Evolutionary conservation across 805 yeast species (phyloP).

Genomic region (Saccharomycopsis babjevae): DNA sequence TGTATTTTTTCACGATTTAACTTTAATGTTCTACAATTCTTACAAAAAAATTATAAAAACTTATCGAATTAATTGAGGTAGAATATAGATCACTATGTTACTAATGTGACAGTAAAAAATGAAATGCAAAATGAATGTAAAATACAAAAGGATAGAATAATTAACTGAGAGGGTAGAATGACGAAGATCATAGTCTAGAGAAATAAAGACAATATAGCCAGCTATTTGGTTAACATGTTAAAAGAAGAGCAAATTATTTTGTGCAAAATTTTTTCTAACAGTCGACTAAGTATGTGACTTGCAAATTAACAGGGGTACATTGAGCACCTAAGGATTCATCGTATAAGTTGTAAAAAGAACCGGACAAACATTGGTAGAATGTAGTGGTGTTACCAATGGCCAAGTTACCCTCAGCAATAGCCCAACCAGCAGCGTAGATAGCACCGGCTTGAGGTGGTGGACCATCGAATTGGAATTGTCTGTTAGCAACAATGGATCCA

Average conservation of each 20-base stretch:
- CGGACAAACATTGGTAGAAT: slow-evolving; percentile 59
- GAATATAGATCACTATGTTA: neutral
- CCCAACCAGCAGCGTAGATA: slow-evolving; percentile 55
- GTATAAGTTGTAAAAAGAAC: slow-evolving; percentile 59
- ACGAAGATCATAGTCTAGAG: neutral
- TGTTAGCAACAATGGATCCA: slow-evolving; percentile 63
- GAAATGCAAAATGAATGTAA: neutral
- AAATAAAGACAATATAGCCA: neutral
- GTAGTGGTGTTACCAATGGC: slow-evolving; percentile 46
- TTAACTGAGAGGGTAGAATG: neutral
- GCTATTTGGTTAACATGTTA: neutral
- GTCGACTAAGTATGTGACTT: slow-evolving; percentile 37
- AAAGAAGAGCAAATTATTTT: neutral
- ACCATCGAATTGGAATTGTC: slow-evolving; percentile 72
- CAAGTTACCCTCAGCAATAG: slow-evolving; percentile 42
- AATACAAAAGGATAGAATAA: neutral
- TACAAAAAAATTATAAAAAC: neutral
- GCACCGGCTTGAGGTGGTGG: slow-evolving; percentile 71
- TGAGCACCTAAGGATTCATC: slow-evolving; percentile 44
- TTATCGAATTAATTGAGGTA: neutral
- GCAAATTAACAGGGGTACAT: slow-evolving; percentile 45
- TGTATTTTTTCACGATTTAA: no score
- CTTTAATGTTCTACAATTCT: no score
- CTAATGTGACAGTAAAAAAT: neutral
- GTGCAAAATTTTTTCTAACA: slow-evolving; percentile 22